phyloP scores from a whole-genome alignment of 345 rosid species.

The Rhodomyrtus tomentosa region DNA sequence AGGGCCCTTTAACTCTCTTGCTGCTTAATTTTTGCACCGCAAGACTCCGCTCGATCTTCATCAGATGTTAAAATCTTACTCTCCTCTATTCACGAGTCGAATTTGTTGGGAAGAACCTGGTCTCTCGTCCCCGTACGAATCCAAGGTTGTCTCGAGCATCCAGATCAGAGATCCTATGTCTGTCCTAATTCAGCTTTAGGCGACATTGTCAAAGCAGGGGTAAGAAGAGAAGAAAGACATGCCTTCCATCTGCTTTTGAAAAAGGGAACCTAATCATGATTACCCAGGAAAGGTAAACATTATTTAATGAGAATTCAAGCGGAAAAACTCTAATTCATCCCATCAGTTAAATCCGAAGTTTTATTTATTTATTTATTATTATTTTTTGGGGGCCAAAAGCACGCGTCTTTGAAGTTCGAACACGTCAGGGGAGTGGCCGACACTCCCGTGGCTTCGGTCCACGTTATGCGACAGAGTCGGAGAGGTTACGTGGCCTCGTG shows the following conservation, averaged over 20 bases:
- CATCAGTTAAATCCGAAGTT: background rate
- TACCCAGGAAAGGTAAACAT: too few species aligned
- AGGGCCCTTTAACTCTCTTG: background rate
- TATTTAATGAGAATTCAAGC: background rate
- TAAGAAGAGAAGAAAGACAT: rapidly evolving
- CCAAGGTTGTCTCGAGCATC: background rate
- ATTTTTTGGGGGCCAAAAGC: too few species aligned
- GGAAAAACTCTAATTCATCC: background rate
- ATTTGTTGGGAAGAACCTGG: background rate
- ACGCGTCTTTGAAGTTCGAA: background rate
- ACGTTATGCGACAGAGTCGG: background rate
- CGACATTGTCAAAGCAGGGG: background rate
- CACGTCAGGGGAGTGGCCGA: background rate
- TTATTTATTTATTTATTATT: too few species aligned
- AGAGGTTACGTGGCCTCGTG: background rate
- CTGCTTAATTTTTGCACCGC: background rate
- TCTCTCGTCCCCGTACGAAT: background rate
- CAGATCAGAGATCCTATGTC: background rate
- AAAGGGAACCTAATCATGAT: background rate
- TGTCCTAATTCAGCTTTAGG: background rate
- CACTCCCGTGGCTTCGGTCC: background rate
- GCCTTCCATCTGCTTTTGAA: background rate
- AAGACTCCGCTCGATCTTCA: background rate
- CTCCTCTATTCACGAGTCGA: background rate
- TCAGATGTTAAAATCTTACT: background rate